Conservation (phyloP, 805 yeast species). For the Kazachstania bromeliacearum region DNA sequence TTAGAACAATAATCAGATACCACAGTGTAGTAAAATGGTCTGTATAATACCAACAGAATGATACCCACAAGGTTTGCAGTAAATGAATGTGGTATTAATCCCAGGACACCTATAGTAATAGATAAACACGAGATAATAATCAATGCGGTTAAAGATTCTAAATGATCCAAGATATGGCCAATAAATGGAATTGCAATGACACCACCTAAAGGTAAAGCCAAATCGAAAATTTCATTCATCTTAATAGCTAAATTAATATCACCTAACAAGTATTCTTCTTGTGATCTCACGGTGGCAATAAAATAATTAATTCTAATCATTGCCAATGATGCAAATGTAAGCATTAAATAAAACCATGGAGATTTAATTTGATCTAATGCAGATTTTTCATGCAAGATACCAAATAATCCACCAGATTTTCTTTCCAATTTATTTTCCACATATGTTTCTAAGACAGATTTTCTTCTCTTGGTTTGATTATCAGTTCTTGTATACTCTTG, state of each 20-base stretch:
- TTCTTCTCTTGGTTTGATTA: conserved; percentile 20
- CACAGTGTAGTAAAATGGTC: conserved; percentile 90
- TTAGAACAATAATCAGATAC: conserved; percentile 87
- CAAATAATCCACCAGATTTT: conserved; percentile 59
- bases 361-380: conserved; percentile 39
- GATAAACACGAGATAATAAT: conserved; percentile 45
- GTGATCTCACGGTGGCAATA: conserved; percentile 80
- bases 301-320: conserved; percentile 90
- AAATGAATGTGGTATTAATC: conserved; percentile 41
- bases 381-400: conserved; percentile 60
- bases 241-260: conserved; percentile 40
- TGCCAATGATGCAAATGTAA: conserved; percentile 70
- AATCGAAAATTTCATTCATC: conserved; percentile 69
- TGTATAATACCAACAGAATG: conserved; percentile 60
- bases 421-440: conserved; percentile 47
- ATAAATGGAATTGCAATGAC: conserved; percentile 77
- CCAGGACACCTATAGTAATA: conserved; percentile 57
- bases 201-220: conserved; percentile 86
- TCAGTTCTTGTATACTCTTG: conserved; percentile 5
- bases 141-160: conserved; percentile 52
- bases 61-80: conserved; percentile 59
- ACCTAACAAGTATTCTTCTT: conserved; percentile 63
- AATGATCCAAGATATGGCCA: conserved; percentile 68
- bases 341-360: conserved; percentile 73
- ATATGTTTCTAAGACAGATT: conserved; percentile 56